These are phyloP conservation scores for Chimonanthus praecox DNA, from an alignment of 164 flowering plant genomes.

Conservation along the genomic window DNA sequence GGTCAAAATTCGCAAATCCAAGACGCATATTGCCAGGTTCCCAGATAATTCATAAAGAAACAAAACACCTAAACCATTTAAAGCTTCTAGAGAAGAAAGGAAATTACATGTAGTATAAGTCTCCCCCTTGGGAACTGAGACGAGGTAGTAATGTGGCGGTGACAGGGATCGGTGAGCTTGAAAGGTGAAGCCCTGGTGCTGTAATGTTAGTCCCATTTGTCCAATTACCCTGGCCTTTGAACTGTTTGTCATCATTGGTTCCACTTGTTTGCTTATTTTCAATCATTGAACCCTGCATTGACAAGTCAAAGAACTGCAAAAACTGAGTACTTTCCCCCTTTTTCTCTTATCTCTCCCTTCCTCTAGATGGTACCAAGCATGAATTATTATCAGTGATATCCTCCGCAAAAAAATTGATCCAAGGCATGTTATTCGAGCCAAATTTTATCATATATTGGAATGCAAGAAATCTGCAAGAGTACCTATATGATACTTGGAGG, in stretches of 20 bases:
- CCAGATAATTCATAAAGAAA: background rate
- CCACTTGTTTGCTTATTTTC: slow-evolving; percentile 5
- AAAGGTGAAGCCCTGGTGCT: background rate
- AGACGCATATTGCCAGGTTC: background rate
- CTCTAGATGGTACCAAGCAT: too few relatives aligned
- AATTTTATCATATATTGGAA: too few relatives aligned
- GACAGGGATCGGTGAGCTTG: slow-evolving; percentile 48
- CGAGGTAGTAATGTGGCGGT: slow-evolving; percentile 19
- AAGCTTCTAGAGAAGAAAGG: background rate
- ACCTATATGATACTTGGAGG: too few relatives aligned
- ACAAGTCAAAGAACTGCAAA: background rate
- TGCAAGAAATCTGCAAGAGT: too few relatives aligned
- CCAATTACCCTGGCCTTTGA: slow-evolving; percentile 6
- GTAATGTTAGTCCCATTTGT: slow-evolving; percentile 6
- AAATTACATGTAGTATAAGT: slow-evolving; percentile 45
- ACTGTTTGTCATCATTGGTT: slow-evolving; percentile 12
- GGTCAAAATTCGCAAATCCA: background rate
- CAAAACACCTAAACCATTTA: background rate
- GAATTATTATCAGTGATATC: too few relatives aligned
- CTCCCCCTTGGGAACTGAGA: slow-evolving; percentile 28
- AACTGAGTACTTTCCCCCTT: background rate
- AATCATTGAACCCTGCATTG: slow-evolving; percentile 12
- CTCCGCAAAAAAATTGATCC: too few relatives aligned
- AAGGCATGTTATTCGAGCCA: too few relatives aligned
- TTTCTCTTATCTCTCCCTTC: too few relatives aligned